Base-by-base conservation (phyloP, 345 rosid genomes). In the Iberis pinnata region DNA sequence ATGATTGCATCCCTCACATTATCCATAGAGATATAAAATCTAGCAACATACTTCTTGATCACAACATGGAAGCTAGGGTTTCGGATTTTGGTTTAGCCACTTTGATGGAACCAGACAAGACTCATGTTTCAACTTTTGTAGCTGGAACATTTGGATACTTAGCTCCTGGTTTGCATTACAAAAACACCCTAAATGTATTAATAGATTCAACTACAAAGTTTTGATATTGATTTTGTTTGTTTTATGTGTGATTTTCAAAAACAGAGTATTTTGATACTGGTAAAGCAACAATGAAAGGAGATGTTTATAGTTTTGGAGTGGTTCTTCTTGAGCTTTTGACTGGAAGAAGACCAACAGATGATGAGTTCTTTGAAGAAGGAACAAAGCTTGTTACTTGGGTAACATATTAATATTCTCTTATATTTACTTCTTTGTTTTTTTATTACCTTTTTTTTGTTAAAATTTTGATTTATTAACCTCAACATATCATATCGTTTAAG, bases 381-480 rank as follows among this genome's bases (percentile, higher is more conserved):
- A 84, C 92, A 46, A 90, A 84, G 69, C 89, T 87, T 53, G 95
- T 82, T 22, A 79, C 96, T 42, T 87, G 93, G 98, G 93, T 79
- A 71, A 65, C 53, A 60, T 53, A 32, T 22, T 11, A 13, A n/a
- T n/a, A n/a, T n/a, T n/a, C n/a, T n/a, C n/a, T n/a, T n/a, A n/a
- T n/a, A n/a, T n/a, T n/a, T n/a, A n/a, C n/a, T n/a, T n/a, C n/a
- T n/a, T n/a, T 37, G 17, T 46, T 12, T 18, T 7, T 44, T 18
- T 58, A 37, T 17, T 38, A 3, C 1, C 32, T 27, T 7, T 29
- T 29, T 29, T 9, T 29, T 7, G 33, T 29, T 29, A 1, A n/a
- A n/a, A n/a, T n/a, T n/a, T n/a, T n/a, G n/a, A n/a, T n/a, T n/a
- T n/a, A n/a, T n/a, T n/a, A n/a, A n/a, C n/a, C n/a, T n/a, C n/a